Evolutionary conservation across 495 filamentous ascomycete genomes (phyloP).

Genomic region (Penicillium chermesinum): DNA sequence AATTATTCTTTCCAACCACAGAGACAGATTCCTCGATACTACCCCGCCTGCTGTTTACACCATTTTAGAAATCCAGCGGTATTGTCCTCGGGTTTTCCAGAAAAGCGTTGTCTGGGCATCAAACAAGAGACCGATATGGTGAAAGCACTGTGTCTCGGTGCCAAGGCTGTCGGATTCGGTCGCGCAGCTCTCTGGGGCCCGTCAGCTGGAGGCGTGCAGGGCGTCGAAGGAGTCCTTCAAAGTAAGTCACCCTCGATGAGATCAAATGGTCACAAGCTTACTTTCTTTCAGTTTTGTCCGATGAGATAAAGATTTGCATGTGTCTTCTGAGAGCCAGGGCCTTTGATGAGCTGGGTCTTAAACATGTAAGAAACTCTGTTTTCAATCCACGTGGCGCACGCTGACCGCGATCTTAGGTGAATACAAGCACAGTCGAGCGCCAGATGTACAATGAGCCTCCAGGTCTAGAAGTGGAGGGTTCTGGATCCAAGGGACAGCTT

Average conservation of each 20-base stretch:
- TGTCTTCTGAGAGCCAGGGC: slow-evolving; percentile 6
- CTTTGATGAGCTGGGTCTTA: too few relatives aligned
- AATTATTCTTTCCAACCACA: slow-evolving; percentile 86
- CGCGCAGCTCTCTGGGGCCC: slow-evolving; percentile 60
- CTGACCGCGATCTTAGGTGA: too few relatives aligned
- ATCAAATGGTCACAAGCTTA: background rate
- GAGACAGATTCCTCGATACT: slow-evolving; percentile 79
- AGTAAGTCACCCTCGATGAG: background rate
- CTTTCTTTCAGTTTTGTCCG: slow-evolving; percentile 1
- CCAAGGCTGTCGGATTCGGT: slow-evolving; percentile 83
- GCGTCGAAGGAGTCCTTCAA: slow-evolving; percentile 4
- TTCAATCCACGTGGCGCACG: too few relatives aligned
- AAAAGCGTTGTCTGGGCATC: slow-evolving; percentile 78
- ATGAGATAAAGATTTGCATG: slow-evolving; percentile 9
- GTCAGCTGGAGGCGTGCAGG: background rate
- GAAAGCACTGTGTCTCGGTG: slow-evolving; percentile 84
- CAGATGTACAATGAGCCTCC: too few relatives aligned
- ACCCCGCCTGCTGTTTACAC: slow-evolving; percentile 86
- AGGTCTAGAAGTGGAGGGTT: too few relatives aligned
- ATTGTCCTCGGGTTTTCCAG: slow-evolving; percentile 81
- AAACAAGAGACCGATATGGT: slow-evolving; percentile 85
- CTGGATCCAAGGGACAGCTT: too few relatives aligned
- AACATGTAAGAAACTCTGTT: too few relatives aligned
- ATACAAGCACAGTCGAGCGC: too few relatives aligned
- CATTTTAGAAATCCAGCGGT: slow-evolving; percentile 82